These are phyloP conservation scores for Talaromyces thailandensis DNA, from an alignment of 495 filamentous ascomycete genomes.

Conservation along the genomic window DNA sequence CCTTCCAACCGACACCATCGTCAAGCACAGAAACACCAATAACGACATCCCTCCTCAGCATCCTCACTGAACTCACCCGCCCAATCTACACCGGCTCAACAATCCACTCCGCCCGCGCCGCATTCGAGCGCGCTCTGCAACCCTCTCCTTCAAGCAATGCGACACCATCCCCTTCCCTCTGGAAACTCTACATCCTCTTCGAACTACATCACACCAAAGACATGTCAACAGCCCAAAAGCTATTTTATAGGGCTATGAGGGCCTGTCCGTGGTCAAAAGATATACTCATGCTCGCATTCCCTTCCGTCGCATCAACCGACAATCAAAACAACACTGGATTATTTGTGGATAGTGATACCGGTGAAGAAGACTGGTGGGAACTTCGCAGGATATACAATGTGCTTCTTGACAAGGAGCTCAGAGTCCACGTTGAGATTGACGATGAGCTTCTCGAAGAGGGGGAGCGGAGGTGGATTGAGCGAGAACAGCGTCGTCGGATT, in stretches of 20 bases:
- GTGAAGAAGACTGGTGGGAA: conserved; percentile 28
- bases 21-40: conserved; percentile 23
- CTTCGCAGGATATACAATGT: conserved; percentile 38
- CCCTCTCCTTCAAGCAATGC: conserved; percentile 23
- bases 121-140: conserved; percentile 62
- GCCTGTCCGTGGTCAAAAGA: conserved; percentile 35
- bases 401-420: conserved; percentile 43
- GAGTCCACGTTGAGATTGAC: conserved; percentile 38
- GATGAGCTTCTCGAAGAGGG: conserved; percentile 16
- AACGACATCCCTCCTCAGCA: conserved; percentile 49
- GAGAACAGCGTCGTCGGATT: neutral
- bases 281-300: conserved; percentile 54
- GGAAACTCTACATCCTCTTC: conserved; percentile 48
- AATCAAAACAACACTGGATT: neutral
- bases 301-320: neutral
- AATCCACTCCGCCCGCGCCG: conserved; percentile 48
- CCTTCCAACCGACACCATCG: conserved; percentile 37
- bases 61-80: conserved; percentile 53
- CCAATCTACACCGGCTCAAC: conserved; percentile 40
- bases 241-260: conserved; percentile 52
- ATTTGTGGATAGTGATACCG: neutral
- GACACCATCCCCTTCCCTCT: conserved; percentile 30
- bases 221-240: conserved; percentile 31
- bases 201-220: conserved; percentile 19
- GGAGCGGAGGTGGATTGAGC: conserved; percentile 12